Evolutionary conservation across 2,329 filamentous ascomycete genomes (phyloP).

Genomic region (Colletotrichum somersetense): DNA sequence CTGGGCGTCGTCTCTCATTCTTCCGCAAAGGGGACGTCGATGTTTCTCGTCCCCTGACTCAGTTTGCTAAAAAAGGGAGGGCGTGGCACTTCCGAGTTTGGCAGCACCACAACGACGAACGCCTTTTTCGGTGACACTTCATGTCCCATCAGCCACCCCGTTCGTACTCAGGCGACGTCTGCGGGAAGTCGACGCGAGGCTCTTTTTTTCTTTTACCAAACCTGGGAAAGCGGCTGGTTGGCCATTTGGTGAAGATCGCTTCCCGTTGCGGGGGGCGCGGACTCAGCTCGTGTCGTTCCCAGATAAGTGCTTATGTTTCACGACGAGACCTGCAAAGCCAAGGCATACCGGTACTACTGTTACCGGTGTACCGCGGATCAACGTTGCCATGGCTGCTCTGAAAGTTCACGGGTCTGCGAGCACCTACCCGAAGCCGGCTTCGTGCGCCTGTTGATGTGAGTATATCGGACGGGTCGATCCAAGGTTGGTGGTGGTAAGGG

Average conservation of each 20-base stretch:
- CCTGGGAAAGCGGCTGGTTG: not conserved
- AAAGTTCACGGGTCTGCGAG: not conserved
- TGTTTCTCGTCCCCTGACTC: conserved; percentile 9
- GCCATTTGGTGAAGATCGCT: not conserved
- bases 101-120: conserved; percentile 5
- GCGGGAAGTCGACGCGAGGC: not conserved
- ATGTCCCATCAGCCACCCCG: not conserved
- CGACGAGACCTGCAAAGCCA: not conserved
- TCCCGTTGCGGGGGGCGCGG: not conserved
- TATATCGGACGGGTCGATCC: not conserved
- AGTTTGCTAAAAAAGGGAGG: not conserved
- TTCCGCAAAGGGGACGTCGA: not conserved
- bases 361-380: not conserved
- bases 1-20: not conserved
- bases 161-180: not conserved
- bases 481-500: not conserved
- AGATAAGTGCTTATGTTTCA: not conserved
- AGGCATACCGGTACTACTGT: not conserved
- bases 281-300: not conserved
- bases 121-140: not conserved
- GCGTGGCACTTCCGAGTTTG: not conserved
- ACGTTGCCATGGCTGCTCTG: too few relatives aligned
- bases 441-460: not conserved
- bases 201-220: not conserved
- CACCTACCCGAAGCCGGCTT: not conserved